Percentiles rank a stretch among this genome's conserved stretches.
phyloP scores from a whole-genome alignment of 345 rosid genomes.

The Camelina hispida region DNA sequence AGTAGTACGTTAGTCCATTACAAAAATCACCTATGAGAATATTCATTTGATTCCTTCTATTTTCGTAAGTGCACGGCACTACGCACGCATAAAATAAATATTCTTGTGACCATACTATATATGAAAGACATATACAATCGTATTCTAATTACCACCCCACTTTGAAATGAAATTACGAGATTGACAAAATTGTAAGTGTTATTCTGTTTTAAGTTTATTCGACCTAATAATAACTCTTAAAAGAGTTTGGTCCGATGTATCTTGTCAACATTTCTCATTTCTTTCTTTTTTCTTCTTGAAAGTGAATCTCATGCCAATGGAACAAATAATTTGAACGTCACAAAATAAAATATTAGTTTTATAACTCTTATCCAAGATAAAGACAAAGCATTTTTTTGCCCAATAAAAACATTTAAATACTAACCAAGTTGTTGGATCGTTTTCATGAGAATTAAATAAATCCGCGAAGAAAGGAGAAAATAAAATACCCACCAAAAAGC shows the following conservation, averaged over 20 bases:
- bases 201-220: background rate
- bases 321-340: too few relatives aligned
- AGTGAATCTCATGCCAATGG: too few relatives aligned
- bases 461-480: slow-evolving; percentile 10
- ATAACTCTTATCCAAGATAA: background rate
- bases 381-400: background rate
- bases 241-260: slow-evolving; percentile 6
- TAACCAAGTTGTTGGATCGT: slow-evolving; percentile 33
- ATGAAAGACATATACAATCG: background rate
- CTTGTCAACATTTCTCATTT: slow-evolving; percentile 16
- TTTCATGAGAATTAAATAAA: slow-evolving; percentile 26
- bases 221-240: background rate
- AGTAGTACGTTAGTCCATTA: slow-evolving; percentile 13
- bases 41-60: slow-evolving; percentile 32
- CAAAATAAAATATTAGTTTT: too few relatives aligned
- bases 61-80: slow-evolving; percentile 24
- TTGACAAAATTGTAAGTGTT: background rate
- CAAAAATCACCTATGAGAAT: slow-evolving; percentile 25
- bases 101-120: background rate
- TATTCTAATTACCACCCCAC: background rate
- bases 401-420: slow-evolving; percentile 14
- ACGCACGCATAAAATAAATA: slow-evolving; percentile 16
- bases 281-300: too few relatives aligned
- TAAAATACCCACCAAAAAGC: slow-evolving; percentile 6
- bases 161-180: slow-evolving; percentile 3